Base-by-base conservation (phyloP, 805 yeast genomes). In the Priceomyces castillae region DNA sequence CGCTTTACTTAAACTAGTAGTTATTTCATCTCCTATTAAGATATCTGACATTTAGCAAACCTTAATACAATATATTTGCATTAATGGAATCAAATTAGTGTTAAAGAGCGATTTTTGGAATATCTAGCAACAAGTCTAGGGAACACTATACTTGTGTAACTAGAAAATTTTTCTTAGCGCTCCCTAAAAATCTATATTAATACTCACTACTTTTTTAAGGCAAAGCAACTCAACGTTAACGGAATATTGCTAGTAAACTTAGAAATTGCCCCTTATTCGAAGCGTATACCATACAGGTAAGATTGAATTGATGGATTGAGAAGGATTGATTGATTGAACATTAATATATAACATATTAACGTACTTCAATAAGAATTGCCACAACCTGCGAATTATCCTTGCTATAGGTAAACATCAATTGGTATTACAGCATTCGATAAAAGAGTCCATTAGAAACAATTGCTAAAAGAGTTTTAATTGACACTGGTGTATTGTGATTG, bases 111-210 rank as follows among this genome's bases (percentile, higher is more conserved):
- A n/a, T n/a, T 22, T 9, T 22, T 7, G 9, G 9, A 22, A 22
- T 9, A 7, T 22, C 25, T 22, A 22, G 25, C 25, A 7, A 22
- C 9, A 7, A 22, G 25, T 22, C 9, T 22, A 7, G 25, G 25
- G 9, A 22, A 28, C 15, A 26, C 20, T 30, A 23, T 17, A 25
- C 28, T 37, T 37, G 40, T 23, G 40, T 37, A 26, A 37, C 31
- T 37, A 37, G 6, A 23, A 37, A 37, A 37, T 18, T 37, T 37
- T 37, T 25, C 17, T n/a, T 23, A 22, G 31, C 31, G n/a, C 31
- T 25, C 40, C 40, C 31, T 23, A 18, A 37, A 34, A 18, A 22
- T 34, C 37, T 17, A n/a, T 34, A 11, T 28, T 28, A 28, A 28
- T 10, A 28, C n/a, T 28, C 31, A 28, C 15, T 28, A 28, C 5